Percentiles rank a stretch among this genome's conserved stretches.
Conservation (phyloP, 495 filamentous ascomycete species). For the Daldinia vernicosa region DNA sequence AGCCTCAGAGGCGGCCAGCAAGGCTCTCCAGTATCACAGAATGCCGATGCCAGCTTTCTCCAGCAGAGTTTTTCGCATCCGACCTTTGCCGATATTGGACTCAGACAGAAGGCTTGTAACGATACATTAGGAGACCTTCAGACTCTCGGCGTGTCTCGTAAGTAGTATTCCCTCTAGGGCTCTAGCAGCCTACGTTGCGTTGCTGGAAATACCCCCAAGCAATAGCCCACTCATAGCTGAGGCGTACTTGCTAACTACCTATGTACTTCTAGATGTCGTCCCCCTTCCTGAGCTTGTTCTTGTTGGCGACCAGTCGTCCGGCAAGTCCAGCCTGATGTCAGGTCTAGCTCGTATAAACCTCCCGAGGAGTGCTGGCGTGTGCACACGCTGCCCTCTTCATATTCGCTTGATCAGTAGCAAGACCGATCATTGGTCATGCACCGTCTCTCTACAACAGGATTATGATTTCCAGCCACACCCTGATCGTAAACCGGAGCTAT, state of each 20-base stretch:
- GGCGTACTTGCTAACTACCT: slow-evolving; percentile 1
- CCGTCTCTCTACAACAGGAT: slow-evolving; percentile 66
- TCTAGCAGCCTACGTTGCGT: neutral
- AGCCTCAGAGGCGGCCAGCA: slow-evolving; percentile 12
- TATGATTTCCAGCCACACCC: slow-evolving; percentile 57
- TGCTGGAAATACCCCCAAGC: neutral
- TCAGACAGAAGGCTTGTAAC: slow-evolving; percentile 56
- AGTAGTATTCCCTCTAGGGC: slow-evolving; percentile 1
- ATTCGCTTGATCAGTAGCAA: slow-evolving; percentile 70
- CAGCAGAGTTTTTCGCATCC: slow-evolving; percentile 45
- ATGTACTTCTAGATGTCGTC: slow-evolving; percentile 52
- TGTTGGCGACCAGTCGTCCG: slow-evolving; percentile 82
- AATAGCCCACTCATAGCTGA: neutral
- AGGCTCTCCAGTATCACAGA: slow-evolving; percentile 39
- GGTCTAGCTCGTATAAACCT: slow-evolving; percentile 81
- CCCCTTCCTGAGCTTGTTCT: slow-evolving; percentile 78
- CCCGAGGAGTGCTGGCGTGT: slow-evolving; percentile 72
- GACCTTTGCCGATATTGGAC: slow-evolving; percentile 55
- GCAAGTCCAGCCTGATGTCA: slow-evolving; percentile 83
- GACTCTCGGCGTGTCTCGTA: slow-evolving; percentile 55
- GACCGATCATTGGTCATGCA: slow-evolving; percentile 62
- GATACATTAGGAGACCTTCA: slow-evolving; percentile 60
- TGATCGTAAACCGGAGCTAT: slow-evolving; percentile 44
- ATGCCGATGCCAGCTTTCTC: slow-evolving; percentile 42
- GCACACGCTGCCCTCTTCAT: slow-evolving; percentile 79